phyloP scores from a whole-genome alignment of 2,329 filamentous ascomycete genomes.

The Colletotrichum scovillei region DNA sequence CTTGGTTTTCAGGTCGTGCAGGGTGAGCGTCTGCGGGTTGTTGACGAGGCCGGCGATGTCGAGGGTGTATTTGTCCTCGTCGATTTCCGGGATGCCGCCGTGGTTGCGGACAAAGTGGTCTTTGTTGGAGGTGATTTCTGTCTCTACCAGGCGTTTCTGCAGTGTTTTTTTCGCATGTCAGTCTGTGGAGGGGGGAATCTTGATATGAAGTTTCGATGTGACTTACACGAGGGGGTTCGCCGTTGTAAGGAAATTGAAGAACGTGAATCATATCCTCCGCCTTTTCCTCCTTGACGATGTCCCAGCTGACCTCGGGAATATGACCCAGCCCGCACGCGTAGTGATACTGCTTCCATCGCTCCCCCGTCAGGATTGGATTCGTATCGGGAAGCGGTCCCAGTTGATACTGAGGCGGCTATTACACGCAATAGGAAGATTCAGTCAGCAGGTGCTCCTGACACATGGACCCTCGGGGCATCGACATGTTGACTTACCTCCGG shows the following conservation, averaged over 20 bases:
- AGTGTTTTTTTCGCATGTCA: slow-evolving; percentile 50
- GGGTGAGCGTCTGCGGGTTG: slow-evolving; percentile 64
- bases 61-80: slow-evolving; percentile 64
- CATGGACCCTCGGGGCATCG: not conserved
- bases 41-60: slow-evolving; percentile 71
- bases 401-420: slow-evolving; percentile 63
- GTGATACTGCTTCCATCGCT: slow-evolving; percentile 70
- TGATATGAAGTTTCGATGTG: too few relatives aligned
- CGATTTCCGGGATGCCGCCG: slow-evolving; percentile 75
- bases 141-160: slow-evolving; percentile 65
- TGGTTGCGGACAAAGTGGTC: slow-evolving; percentile 77
- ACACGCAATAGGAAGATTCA: slow-evolving; percentile 33
- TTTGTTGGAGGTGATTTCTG: slow-evolving; percentile 68
- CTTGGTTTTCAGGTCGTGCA: slow-evolving; percentile 72
- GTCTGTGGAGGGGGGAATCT: not conserved
- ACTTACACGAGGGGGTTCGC: slow-evolving; percentile 55
- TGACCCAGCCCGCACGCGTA: slow-evolving; percentile 55
- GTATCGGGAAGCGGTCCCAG: slow-evolving; percentile 64
- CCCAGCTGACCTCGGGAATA: slow-evolving; percentile 69
- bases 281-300: slow-evolving; percentile 63
- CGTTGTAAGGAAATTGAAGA: slow-evolving; percentile 73
- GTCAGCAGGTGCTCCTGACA: too few relatives aligned
- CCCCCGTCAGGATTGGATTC: slow-evolving; percentile 67
- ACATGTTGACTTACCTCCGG: slow-evolving; percentile 37
- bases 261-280: slow-evolving; percentile 70